Percentiles rank a stretch among this genome's conserved stretches.
These are phyloP conservation scores for Colletotrichum tanaceti DNA, from an alignment of 2,329 filamentous ascomycete genomes.

Conservation along the genomic window DNA sequence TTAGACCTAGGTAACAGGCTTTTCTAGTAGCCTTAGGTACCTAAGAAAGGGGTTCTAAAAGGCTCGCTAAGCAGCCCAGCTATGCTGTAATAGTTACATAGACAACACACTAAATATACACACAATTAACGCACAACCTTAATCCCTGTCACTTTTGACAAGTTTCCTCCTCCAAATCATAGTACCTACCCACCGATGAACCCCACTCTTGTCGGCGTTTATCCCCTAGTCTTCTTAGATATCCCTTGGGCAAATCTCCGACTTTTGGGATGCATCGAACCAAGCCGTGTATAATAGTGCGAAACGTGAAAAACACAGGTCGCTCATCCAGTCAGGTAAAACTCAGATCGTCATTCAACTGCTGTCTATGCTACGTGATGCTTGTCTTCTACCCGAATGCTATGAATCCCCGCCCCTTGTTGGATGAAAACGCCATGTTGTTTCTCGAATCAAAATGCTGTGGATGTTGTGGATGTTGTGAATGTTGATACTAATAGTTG, in stretches of 20 bases:
- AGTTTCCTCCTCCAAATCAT: not conserved
- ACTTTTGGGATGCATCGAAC: not conserved
- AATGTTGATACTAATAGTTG: conserved; percentile 4
- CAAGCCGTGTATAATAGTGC: not conserved
- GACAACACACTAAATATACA: no score
- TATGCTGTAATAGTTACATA: no score
- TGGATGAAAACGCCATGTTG: not conserved
- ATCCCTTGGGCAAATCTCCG: not conserved
- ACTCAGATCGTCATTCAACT: conserved; percentile 19
- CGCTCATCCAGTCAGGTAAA: conserved; percentile 17
- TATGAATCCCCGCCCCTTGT: not conserved
- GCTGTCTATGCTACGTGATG: conserved; percentile 16
- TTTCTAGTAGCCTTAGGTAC: no score
- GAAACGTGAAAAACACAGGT: not conserved
- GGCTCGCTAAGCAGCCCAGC: no score
- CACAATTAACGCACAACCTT: no score
- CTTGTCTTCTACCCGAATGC: not conserved
- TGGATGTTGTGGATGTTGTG: conserved; percentile 10
- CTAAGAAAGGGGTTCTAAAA: no score
- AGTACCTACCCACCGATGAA: not conserved
- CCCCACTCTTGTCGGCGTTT: not conserved
- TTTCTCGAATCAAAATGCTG: conserved; percentile 6
- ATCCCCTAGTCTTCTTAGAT: not conserved
- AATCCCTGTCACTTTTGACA: no score
- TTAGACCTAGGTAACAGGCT: no score